Base-by-base conservation (phyloP, 176 grass and related monocot species). In the Ensete ventricosum region DNA sequence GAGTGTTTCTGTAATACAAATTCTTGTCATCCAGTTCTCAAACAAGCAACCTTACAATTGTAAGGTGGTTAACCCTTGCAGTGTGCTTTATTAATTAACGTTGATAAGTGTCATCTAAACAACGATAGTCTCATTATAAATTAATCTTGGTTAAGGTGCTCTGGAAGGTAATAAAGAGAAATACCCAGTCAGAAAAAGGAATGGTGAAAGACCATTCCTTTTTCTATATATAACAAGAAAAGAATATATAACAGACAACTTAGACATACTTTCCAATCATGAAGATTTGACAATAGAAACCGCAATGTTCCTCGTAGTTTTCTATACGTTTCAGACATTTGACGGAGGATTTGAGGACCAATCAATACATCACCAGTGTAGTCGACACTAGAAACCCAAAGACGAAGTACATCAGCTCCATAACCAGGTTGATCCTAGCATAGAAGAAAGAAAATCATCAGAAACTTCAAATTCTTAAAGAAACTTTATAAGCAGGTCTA, bases 331-430 rank as follows among this genome's bases (percentile, higher is more conserved):
- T 98, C 94, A 83, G 94, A 90, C 88, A 93, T 93, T 77, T 98
- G 94, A 43, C 84, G 83, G 54, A 98, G 85, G 62, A 98, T 89
- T 70, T 85, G 82, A 14, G 84, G 84, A 72, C 90, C 88, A 89
- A 98, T 82, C 82, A 91, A 76, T 13, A 98, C 86, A 82, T 98
- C 94, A 27, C 86, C 84, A 83, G 86, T 73, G 58, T 93, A 98
- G 86, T 98, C 94, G 81, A 98, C 94, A 78, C 94, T 98, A 7
- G 94, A 98, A 80, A 98, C 90, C 94, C 94, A 98, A 81, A 98
- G 72, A 76, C 94, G 88, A 73, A 98, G 85, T 73, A 98, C 94
- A 82, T 93, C 94, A 77, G 90, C 90, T 72, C 94, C 94, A 83
- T 98, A 98, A 57, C 72, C 64, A 72, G 94, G 94, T 75, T 98